Conservation (phyloP, 352 stramenopile genomes). For the Globisporangium okanoganense region DNA sequence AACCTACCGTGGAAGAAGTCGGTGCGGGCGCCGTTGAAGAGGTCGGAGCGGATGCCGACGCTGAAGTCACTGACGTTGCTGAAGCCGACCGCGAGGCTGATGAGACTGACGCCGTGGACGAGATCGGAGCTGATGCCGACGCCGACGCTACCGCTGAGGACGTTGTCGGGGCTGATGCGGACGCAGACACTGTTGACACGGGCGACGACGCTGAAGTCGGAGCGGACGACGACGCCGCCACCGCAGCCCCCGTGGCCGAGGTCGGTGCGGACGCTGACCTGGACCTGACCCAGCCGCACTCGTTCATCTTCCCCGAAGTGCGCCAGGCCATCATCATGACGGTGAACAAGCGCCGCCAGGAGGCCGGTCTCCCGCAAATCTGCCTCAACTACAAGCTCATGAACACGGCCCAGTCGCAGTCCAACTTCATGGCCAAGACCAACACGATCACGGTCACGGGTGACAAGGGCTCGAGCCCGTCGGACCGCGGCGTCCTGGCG, state of each 20-base stretch:
- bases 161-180: neutral
- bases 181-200: neutral
- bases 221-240: neutral
- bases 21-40: no score
- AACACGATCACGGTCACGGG: constrained; percentile 18
- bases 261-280: constrained; percentile 4
- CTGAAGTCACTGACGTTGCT: neutral
- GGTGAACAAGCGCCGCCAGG: constrained; percentile 9
- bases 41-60: no score
- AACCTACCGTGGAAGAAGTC: neutral
- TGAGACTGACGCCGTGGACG: neutral
- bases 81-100: neutral
- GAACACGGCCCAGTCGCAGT: constrained; percentile 19
- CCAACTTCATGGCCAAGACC: constrained; percentile 20
- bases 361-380: constrained; percentile 5
- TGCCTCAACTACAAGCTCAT: constrained; percentile 23
- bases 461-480: constrained; percentile 16
- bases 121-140: neutral
- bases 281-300: neutral
- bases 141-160: neutral
- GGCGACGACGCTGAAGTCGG: neutral
- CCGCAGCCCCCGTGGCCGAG: neutral
- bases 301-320: constrained; percentile 5
- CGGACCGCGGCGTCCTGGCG: constrained; percentile 17
- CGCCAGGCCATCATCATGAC: constrained; percentile 14